Evolutionary conservation across 2,329 filamentous ascomycete species (phyloP), one percentile per base, ranked within the genome.

Genomic region (Penicillium sp.): DNA sequence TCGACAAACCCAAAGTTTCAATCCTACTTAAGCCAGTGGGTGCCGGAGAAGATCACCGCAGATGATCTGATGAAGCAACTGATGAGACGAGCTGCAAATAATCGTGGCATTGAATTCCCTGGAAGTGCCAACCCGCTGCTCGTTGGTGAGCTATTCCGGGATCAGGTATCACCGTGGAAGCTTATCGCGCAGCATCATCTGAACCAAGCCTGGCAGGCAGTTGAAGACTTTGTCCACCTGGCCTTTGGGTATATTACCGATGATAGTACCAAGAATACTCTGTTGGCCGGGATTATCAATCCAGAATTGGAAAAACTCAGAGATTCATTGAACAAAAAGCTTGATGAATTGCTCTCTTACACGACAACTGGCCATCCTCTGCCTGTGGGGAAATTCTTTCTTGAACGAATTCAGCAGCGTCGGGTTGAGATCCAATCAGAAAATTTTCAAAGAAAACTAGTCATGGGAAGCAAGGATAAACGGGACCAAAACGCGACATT

Each of bases 131-230:
- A 77, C 26, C 71, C 71, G 16, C 58, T 72, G 0, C 67, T 77
- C 1, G 70, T 78, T 1, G 73, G 71, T 0, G 67, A 60, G 22
- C 54, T 79, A 3, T 78, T 78, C 48, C 67, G 70, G 11, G 71
- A 77, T 26, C 74, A 78, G 57, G 69, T 70, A 0, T 60, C 65
- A 22, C 75, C 73, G 2, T 78, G 76, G 76, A 64, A 70, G 43
- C 52, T 52, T 0, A 63, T 78, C n/a, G 71, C 73, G 0, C 60
- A 52, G 2, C 33, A 55, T 3, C 68, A 71, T 52, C 46, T 78
- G 4, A 30, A 71, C 11, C 64, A 61, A 4, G 62, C 68, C 1
- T 76, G 73, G 60, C 63, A 66, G 3, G 56, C 66, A 0, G 68
- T 65, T 0, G 57, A 49, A 3, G 55, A 58, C 10, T 76, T 73